phyloP scores from a whole-genome alignment of 495 filamentous ascomycete genomes.

The Penicillium flavigenum region DNA sequence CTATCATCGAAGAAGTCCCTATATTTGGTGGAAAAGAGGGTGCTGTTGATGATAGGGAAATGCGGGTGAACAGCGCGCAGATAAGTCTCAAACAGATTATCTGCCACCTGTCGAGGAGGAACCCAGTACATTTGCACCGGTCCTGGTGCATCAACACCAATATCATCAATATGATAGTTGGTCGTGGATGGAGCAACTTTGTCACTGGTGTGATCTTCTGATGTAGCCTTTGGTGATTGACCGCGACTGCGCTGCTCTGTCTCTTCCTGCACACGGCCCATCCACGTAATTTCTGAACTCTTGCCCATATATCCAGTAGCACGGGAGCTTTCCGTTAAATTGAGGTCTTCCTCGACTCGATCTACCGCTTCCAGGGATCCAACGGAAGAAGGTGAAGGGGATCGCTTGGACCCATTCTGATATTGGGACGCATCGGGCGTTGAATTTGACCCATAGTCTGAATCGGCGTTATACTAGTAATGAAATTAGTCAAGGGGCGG shows the following conservation, averaged over 20 bases:
- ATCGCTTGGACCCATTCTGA: background rate
- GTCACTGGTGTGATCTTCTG: conserved; percentile 3
- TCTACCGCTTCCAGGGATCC: conserved; percentile 59
- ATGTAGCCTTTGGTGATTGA: conserved; percentile 11
- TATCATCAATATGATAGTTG: conserved; percentile 58
- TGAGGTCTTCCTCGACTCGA: conserved; percentile 54
- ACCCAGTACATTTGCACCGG: conserved; percentile 50
- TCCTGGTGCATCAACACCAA: conserved; percentile 40
- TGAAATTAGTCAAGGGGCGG: background rate
- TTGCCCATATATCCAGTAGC: conserved; percentile 60
- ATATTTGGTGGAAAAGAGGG: conserved; percentile 38
- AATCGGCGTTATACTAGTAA: conserved; percentile 6
- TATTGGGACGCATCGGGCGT: background rate
- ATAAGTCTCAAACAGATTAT: conserved; percentile 52
- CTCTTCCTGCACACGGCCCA: conserved; percentile 40
- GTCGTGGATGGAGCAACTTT: conserved; percentile 28
- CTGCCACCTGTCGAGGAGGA: conserved; percentile 49
- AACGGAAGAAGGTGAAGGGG: conserved; percentile 42
- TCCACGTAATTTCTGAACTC: conserved; percentile 62
- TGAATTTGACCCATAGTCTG: conserved; percentile 4
- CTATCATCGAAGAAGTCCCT: conserved; percentile 28
- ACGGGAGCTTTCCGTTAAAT: conserved; percentile 41
- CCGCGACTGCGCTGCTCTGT: conserved; percentile 19
- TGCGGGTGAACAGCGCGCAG: conserved; percentile 53
- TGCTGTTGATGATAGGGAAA: conserved; percentile 57